A percentile compares a stretch with the other conserved stretches of the same genome.
These are phyloP conservation scores for Pyrenophora teres DNA, from an alignment of 2,329 filamentous ascomycete species.

Conservation along the genomic window DNA sequence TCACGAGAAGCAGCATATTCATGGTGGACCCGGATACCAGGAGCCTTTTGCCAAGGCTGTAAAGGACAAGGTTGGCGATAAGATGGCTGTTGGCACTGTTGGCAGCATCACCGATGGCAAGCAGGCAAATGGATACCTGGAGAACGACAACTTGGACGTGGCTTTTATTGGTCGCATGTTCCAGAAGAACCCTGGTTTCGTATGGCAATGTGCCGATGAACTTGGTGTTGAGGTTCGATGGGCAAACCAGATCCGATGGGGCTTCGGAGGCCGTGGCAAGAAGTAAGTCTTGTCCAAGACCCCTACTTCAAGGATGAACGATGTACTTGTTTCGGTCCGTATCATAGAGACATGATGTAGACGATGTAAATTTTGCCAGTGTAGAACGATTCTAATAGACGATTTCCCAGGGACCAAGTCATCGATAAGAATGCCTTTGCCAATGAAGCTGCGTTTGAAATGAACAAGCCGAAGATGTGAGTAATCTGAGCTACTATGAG, in stretches of 20 bases:
- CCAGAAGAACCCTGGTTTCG: constrained; percentile 79
- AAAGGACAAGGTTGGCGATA: constrained; percentile 73
- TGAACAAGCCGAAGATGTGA: constrained; percentile 19
- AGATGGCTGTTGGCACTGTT: constrained; percentile 73
- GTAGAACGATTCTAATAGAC: constrained; percentile 8
- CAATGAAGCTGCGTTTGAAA: constrained; percentile 29
- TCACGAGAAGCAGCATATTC: constrained; percentile 64
- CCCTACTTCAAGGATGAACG: neutral
- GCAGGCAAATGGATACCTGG: constrained; percentile 58
- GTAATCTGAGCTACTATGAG: neutral
- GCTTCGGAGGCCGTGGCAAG: constrained; percentile 56
- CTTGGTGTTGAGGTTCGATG: constrained; percentile 72
- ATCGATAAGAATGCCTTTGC: constrained; percentile 29
- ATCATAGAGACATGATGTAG: neutral
- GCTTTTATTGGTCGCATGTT: constrained; percentile 76
- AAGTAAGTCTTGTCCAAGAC: constrained; percentile 32
- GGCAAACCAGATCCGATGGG: constrained; percentile 73
- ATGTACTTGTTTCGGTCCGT: neutral
- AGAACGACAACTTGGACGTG: constrained; percentile 62
- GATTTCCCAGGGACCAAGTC: constrained; percentile 20
- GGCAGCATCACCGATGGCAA: constrained; percentile 73
- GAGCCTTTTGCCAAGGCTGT: constrained; percentile 72
- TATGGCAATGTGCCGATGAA: constrained; percentile 73
- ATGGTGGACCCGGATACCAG: constrained; percentile 71
- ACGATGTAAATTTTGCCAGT: neutral